Percentiles rank a stretch among this genome's conserved stretches.
These are phyloP conservation scores for Lipomyces kockii DNA, from an alignment of 805 yeast species.

Conservation along the genomic window DNA sequence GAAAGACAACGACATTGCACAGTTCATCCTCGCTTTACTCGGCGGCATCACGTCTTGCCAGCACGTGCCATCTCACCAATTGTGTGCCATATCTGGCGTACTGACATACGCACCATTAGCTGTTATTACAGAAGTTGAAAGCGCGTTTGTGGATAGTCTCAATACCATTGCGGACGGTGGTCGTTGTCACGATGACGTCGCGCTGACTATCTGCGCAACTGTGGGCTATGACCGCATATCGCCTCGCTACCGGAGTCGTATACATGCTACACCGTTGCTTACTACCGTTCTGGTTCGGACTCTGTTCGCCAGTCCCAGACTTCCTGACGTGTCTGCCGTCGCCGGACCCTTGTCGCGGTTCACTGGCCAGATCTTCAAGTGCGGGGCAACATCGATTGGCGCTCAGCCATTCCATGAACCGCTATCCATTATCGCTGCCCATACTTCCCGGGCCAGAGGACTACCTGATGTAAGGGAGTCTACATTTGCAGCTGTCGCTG, in stretches of 20 bases:
- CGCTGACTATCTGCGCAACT: constrained; percentile 14
- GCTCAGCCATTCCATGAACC: neutral
- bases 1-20: constrained; percentile 3
- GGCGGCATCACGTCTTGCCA: constrained; percentile 17
- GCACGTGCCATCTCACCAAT: neutral
- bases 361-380: constrained; percentile 9
- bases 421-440: neutral
- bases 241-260: neutral
- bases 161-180: constrained; percentile 4
- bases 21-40: constrained; percentile 14
- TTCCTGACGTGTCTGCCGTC: constrained; percentile 5
- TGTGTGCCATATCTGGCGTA: constrained; percentile 24
- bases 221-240: constrained; percentile 6
- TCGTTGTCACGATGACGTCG: neutral
- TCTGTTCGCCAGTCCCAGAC: constrained; percentile 10
- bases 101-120: constrained; percentile 10
- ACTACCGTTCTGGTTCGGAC: neutral
- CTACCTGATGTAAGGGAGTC: constrained; percentile 6
- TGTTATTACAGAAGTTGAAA: constrained; percentile 9
- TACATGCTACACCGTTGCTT: constrained; percentile 9
- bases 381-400: neutral
- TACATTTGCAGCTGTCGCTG: constrained; percentile 19
- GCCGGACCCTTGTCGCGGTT: constrained; percentile 24
- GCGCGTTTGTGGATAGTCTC: constrained; percentile 14
- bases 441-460: neutral